phyloP scores from a whole-genome alignment of 1,139 yeast genomes.

The Taphrina populina region DNA sequence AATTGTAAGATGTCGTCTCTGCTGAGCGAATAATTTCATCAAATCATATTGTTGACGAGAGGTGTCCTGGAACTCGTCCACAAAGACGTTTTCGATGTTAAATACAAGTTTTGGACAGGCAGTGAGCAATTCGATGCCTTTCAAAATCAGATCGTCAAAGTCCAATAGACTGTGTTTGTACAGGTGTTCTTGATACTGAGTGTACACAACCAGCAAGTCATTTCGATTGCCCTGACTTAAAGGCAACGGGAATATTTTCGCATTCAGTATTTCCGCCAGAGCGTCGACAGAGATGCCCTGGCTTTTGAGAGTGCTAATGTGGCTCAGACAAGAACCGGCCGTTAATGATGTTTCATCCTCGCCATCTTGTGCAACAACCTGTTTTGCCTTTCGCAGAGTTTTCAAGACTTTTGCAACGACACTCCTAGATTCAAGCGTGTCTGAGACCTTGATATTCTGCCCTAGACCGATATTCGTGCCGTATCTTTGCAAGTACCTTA shows the following conservation, averaged over 20 bases:
- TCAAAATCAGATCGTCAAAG: constrained; percentile 77
- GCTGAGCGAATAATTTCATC: constrained; percentile 58
- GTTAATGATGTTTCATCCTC: not conserved
- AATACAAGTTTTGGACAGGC: constrained; percentile 52
- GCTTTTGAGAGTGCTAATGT: constrained; percentile 20
- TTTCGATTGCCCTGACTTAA: not conserved
- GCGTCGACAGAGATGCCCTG: not conserved
- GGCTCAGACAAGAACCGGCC: constrained; percentile 2
- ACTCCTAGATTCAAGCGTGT: constrained; percentile 55
- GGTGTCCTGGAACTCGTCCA: constrained; percentile 95
- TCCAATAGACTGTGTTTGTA: constrained; percentile 54
- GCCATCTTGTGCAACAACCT: not conserved
- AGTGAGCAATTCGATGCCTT: constrained; percentile 55
- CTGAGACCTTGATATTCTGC: constrained; percentile 57
- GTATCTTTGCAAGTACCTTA: constrained; percentile 56
- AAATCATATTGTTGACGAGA: constrained; percentile 71
- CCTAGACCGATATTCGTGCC: constrained; percentile 56
- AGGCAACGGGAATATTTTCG: constrained; percentile 6
- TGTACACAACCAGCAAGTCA: constrained; percentile 46
- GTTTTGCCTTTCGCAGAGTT: not conserved
- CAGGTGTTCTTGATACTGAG: constrained; percentile 56
- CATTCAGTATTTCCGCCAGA: not conserved
- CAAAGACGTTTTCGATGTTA: constrained; percentile 66
- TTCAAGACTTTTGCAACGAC: constrained; percentile 23
- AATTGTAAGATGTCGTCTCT: constrained; percentile 61